Evolutionary conservation across 2,329 filamentous ascomycete species (phyloP), one percentile per base, ranked within the genome.

Genomic region (Shiraia sp.): DNA sequence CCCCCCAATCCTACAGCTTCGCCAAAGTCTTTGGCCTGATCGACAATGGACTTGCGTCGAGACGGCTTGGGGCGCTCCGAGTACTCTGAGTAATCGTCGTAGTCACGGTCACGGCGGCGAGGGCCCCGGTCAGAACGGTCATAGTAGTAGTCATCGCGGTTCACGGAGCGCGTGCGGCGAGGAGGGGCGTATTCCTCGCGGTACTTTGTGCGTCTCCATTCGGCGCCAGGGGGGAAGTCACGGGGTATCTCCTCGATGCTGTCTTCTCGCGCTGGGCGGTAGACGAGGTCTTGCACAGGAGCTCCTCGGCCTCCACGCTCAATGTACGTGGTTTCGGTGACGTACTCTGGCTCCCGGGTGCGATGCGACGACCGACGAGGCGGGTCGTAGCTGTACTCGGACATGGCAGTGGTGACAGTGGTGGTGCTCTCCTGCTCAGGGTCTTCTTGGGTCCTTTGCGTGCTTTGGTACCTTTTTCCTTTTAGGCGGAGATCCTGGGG

Each of bases 191-290:
- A 72, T 41, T 74, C 70, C 55, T 79, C 76, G 51, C 77, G 69
- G 54, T 75, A 75, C 47, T 65, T 71, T 36, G 72, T 71, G 34
- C 72, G 70, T 22, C 71, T 69, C 54, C 72, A 72, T 55, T 74
- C 71, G 63, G 59, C 66, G 63, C 60, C 83, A 5, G 85, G 88
- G 23, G 88, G 88, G 60, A 95, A 95, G 56, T 95, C 88, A 54
- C 90, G 84, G 51, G 83, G 82, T 46, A 95, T 83, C 71, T 95
- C 88, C 72, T 96, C 91, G 63, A 95, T 84, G 68, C 86, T 90
- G 60, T 90, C 86, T 65, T 91, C 85, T 51, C 86, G 84, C n/a
- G 51, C 52, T 35, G 74, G 70, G 43, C 75, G 75, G 61, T 73
- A 76, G 61, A 76, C 75, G 38, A 78, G 70, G 49, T 77, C 75